A percentile compares a stretch with the other conserved stretches of the same genome.
phyloP scores from a whole-genome alignment of 345 rosid species.

The Heritiera littoralis region DNA sequence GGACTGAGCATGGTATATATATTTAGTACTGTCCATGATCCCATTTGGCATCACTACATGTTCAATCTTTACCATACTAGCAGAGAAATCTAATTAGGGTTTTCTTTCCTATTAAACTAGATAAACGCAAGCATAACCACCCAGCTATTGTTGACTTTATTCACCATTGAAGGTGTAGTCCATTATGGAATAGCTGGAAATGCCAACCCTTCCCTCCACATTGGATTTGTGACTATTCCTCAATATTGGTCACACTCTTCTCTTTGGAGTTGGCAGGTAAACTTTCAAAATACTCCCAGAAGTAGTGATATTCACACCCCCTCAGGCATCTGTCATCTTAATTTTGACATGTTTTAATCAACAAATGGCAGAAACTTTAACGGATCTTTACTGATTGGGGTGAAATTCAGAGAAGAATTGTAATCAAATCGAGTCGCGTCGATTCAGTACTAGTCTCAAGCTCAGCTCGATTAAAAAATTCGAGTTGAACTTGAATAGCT shows the following conservation, averaged over 20 bases:
- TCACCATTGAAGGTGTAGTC: constrained; percentile 23
- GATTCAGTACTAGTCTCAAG: no score
- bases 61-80: not conserved
- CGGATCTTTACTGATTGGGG: no score
- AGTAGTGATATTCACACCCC: no score
- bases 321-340: no score
- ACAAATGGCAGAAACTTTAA: no score
- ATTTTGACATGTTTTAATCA: no score
- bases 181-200: constrained; percentile 38
- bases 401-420: no score
- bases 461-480: no score
- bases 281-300: not conserved
- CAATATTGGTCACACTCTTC: constrained; percentile 21
- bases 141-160: constrained; percentile 23
- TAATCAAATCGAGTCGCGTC: no score
- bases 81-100: not conserved
- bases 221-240: constrained; percentile 32
- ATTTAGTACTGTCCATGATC: not conserved
- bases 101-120: constrained; percentile 3
- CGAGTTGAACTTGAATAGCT: no score
- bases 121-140: constrained; percentile 30
- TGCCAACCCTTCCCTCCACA: constrained; percentile 24
- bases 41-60: not conserved
- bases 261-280: constrained; percentile 33
- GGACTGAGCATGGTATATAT: constrained; percentile 28